These are phyloP conservation scores for Rhododendron henanense DNA, from an alignment of 148 eudicot genomes.

Conservation along the genomic window DNA sequence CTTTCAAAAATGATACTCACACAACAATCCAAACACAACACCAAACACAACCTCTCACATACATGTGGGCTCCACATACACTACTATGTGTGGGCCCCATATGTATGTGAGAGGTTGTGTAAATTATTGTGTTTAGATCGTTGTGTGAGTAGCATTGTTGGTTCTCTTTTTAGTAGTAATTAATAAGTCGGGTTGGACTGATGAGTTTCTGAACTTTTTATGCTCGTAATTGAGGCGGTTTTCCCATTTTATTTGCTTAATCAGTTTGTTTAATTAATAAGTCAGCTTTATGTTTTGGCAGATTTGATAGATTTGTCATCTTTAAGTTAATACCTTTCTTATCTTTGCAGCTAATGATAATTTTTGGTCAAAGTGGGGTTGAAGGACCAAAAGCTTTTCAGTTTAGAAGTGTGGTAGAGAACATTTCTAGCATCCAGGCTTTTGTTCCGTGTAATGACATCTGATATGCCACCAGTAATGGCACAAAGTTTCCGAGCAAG, in stretches of 20 bases:
- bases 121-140: too few species aligned
- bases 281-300: neutral
- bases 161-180: neutral
- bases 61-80: too few species aligned
- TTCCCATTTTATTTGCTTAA: neutral
- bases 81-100: too few species aligned
- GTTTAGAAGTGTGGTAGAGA: neutral
- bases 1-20: neutral
- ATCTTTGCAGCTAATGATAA: conserved; percentile 6
- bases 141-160: too few species aligned
- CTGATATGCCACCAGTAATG: conserved; percentile 56
- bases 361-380: neutral
- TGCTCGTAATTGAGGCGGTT: neutral
- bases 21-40: too few species aligned
- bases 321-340: neutral
- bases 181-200: neutral
- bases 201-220: neutral
- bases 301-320: neutral
- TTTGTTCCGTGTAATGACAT: conserved; percentile 37
- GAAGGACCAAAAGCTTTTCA: conserved; percentile 1
- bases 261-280: neutral
- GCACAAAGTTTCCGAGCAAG: conserved; percentile 61
- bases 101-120: too few species aligned
- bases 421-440: neutral
- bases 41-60: too few species aligned